Percentiles rank a stretch among this genome's conserved stretches.
phyloP scores from a whole-genome alignment of 768 basidiomycete genomes.

The Mycena olivaceomarginata region DNA sequence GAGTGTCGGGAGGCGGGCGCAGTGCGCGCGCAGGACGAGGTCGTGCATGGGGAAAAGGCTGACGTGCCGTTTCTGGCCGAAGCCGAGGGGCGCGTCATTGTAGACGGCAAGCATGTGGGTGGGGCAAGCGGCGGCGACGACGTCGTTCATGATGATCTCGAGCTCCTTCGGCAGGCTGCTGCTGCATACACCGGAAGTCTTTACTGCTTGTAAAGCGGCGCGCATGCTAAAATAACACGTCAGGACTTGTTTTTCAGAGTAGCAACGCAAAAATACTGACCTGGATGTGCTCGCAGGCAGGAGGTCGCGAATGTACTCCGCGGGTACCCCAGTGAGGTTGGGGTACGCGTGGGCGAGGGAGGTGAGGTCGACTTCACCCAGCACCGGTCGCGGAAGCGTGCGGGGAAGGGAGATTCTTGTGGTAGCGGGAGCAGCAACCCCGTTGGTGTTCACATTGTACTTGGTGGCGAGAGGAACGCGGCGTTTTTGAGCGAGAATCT shows the following conservation, averaged over 20 bases:
- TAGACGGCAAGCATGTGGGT: slow-evolving; percentile 61
- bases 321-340: slow-evolving; percentile 40
- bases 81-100: slow-evolving; percentile 49
- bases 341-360: slow-evolving; percentile 39
- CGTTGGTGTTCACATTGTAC: slow-evolving; percentile 27
- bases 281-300: slow-evolving; percentile 35
- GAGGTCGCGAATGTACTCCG: slow-evolving; percentile 46
- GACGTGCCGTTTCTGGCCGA: slow-evolving; percentile 49
- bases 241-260: slow-evolving; percentile 14
- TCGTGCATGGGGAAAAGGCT: slow-evolving; percentile 65
- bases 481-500: slow-evolving; percentile 26
- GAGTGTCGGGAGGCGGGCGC: slow-evolving; percentile 59
- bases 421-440: slow-evolving; percentile 14
- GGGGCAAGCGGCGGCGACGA: slow-evolving; percentile 47
- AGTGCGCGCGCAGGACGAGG: slow-evolving; percentile 63
- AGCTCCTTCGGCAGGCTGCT: slow-evolving; percentile 47
- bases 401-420: slow-evolving; percentile 44
- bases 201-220: slow-evolving; percentile 34
- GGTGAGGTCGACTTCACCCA: slow-evolving; percentile 41
- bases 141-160: slow-evolving; percentile 49
- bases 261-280: slow-evolving; percentile 34
- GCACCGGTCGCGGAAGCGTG: slow-evolving; percentile 45
- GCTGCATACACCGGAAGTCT: background rate
- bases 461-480: slow-evolving; percentile 38
- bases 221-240: slow-evolving; percentile 41